A percentile compares a stretch with the other conserved stretches of the same genome.
These are phyloP conservation scores for Diversispora eburnea DNA, from an alignment of 192 early-diverging fungal species.

Conservation along the genomic window DNA sequence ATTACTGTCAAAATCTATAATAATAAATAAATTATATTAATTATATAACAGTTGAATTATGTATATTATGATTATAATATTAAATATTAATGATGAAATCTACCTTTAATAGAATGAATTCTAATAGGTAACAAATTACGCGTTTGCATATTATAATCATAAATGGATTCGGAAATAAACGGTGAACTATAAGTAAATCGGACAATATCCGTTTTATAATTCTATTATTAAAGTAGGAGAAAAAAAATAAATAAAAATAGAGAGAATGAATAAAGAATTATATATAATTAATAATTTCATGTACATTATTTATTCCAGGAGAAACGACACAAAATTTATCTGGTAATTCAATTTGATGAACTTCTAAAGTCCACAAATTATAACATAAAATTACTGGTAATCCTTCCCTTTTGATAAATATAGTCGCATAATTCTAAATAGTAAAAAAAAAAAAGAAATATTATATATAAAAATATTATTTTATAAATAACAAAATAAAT, in stretches of 20 bases:
- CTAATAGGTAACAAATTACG: conserved; percentile 42
- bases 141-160: conserved; percentile 62
- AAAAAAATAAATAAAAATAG: not conserved
- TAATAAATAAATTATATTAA: not conserved
- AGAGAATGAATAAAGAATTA: not conserved
- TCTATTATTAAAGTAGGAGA: conserved; percentile 25
- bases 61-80: not conserved
- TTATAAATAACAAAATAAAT: not conserved
- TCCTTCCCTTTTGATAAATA: conserved; percentile 51
- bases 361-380: conserved; percentile 35
- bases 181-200: conserved; percentile 64
- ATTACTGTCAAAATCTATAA: conserved; percentile 41
- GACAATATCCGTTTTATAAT: conserved; percentile 54
- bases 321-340: conserved; percentile 55
- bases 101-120: conserved; percentile 48
- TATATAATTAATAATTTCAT: not conserved
- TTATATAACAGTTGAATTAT: too few relatives aligned
- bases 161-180: conserved; percentile 59
- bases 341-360: conserved; percentile 47
- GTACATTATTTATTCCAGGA: conserved; percentile 51
- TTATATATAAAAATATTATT: too few relatives aligned
- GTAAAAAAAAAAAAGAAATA: conserved; percentile 1
- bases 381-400: conserved; percentile 53
- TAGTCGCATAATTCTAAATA: conserved; percentile 41
- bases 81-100: not conserved